Evolutionary conservation across 1,284 basidiomycete species (phyloP).

Genomic region (Ustilago vetiveriae): DNA sequence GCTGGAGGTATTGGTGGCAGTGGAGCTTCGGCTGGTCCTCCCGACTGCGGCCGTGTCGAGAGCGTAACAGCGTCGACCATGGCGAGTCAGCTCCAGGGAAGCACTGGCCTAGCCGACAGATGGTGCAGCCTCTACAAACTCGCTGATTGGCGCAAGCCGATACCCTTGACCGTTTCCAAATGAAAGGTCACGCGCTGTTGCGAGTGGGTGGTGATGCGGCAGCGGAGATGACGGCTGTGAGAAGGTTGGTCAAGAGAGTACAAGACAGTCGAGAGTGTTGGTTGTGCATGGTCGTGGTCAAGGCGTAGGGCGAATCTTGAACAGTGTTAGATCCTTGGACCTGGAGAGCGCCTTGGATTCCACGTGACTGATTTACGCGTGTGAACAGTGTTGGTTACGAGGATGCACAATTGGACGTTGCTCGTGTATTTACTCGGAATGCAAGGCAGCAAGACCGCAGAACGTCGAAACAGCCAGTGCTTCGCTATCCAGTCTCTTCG

Average conservation of each 20-base stretch:
- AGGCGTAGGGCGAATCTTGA: constrained; percentile 9
- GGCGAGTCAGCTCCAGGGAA: neutral
- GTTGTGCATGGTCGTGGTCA: no score
- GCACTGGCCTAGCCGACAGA: neutral
- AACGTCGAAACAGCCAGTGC: no score
- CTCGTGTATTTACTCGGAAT: neutral
- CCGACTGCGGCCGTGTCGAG: constrained; percentile 5
- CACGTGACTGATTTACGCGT: constrained; percentile 32
- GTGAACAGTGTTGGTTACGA: constrained; percentile 10
- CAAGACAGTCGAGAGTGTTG: no score
- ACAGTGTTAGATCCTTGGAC: constrained; percentile 6
- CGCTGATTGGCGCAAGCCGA: no score
- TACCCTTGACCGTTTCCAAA: no score
- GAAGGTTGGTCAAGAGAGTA: no score
- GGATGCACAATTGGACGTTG: constrained; percentile 6
- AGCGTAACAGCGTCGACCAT: constrained; percentile 18
- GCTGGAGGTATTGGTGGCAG: constrained; percentile 15
- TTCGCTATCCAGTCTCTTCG: neutral
- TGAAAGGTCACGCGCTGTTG: no score
- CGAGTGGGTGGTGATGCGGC: no score
- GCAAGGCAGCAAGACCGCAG: no score
- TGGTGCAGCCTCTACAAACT: no score
- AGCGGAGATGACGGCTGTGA: no score
- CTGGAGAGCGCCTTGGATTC: no score
- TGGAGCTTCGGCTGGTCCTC: constrained; percentile 1